These are phyloP conservation scores for Neolentinus lepideus DNA, from an alignment of 1,284 basidiomycete species.

Conservation along the genomic window DNA sequence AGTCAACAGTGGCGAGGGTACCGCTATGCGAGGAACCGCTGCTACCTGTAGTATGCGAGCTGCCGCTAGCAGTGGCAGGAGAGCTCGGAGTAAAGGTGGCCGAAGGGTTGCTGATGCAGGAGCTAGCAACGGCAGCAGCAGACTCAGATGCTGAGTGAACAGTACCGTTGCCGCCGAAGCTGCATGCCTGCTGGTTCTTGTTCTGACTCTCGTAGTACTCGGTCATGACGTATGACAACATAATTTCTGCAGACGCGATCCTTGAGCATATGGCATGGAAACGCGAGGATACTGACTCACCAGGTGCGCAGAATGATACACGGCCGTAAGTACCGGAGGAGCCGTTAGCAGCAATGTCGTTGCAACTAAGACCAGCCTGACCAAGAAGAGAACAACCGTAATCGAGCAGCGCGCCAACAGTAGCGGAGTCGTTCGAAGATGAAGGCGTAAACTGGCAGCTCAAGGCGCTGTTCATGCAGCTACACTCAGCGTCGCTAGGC, in stretches of 20 bases:
- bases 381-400: conserved; percentile 69
- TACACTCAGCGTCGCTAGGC: conserved; percentile 74
- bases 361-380: conserved; percentile 52
- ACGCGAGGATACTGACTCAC: conserved; percentile 30
- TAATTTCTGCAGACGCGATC: conserved; percentile 42
- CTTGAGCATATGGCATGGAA: conserved; percentile 7
- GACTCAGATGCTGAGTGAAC: conserved; percentile 50
- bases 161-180: conserved; percentile 81
- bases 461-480: conserved; percentile 63
- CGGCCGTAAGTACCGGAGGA: conserved; percentile 69
- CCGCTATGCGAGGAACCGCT: conserved; percentile 16
- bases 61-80: conserved; percentile 24
- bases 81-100: conserved; percentile 64
- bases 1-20: conserved; percentile 8
- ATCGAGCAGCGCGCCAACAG: conserved; percentile 65
- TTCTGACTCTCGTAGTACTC: conserved; percentile 67
- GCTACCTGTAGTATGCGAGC: conserved; percentile 20
- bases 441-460: conserved; percentile 66
- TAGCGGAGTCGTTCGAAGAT: conserved; percentile 55
- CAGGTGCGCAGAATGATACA: conserved; percentile 68
- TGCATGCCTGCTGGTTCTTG: conserved; percentile 55
- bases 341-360: conserved; percentile 69
- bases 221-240: conserved; percentile 81
- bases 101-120: conserved; percentile 64
- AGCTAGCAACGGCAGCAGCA: conserved; percentile 54